phyloP scores from a whole-genome alignment of 768 basidiomycete genomes.

The Pulveroboletus frians region DNA sequence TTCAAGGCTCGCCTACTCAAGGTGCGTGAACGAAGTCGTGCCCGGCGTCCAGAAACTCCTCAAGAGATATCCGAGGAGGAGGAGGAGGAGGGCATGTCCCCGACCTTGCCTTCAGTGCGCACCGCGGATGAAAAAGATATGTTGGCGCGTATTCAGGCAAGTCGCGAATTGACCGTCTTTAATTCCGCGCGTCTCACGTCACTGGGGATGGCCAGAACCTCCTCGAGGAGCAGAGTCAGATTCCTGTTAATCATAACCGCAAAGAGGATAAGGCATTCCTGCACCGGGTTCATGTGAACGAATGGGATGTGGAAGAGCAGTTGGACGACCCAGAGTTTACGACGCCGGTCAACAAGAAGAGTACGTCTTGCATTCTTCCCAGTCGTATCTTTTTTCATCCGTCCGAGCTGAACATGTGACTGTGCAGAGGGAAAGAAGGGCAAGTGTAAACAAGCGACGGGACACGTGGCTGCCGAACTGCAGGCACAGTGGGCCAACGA shows the following conservation, averaged over 20 bases:
- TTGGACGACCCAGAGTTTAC: constrained; percentile 25
- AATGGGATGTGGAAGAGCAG: constrained; percentile 30
- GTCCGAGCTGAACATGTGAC: neutral
- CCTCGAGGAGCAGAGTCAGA: constrained; percentile 53
- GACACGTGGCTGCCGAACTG: constrained; percentile 49
- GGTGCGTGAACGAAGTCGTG: constrained; percentile 25
- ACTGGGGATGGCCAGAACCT: constrained; percentile 51
- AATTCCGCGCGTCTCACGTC: constrained; percentile 3
- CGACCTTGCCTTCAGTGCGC: constrained; percentile 29
- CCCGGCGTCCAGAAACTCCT: constrained; percentile 7
- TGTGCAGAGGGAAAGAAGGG: constrained; percentile 30
- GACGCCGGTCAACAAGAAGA: constrained; percentile 32
- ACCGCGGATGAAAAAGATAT: constrained; percentile 57
- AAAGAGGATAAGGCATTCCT: constrained; percentile 52
- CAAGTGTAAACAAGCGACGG: constrained; percentile 7
- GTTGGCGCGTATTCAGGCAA: constrained; percentile 51
- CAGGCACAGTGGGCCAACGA: constrained; percentile 74
- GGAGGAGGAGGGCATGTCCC: constrained; percentile 19
- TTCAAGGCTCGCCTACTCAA: constrained; percentile 36
- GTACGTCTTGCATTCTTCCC: constrained; percentile 36
- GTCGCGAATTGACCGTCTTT: constrained; percentile 6
- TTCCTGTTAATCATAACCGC: constrained; percentile 40
- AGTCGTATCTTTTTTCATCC: neutral
- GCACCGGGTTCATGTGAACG: constrained; percentile 49
- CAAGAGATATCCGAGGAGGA: constrained; percentile 21